Percentiles rank a stretch among this genome's conserved stretches.
These are phyloP conservation scores for Termitomyces titanicus DNA, from an alignment of 768 basidiomycete genomes.

Conservation along the genomic window DNA sequence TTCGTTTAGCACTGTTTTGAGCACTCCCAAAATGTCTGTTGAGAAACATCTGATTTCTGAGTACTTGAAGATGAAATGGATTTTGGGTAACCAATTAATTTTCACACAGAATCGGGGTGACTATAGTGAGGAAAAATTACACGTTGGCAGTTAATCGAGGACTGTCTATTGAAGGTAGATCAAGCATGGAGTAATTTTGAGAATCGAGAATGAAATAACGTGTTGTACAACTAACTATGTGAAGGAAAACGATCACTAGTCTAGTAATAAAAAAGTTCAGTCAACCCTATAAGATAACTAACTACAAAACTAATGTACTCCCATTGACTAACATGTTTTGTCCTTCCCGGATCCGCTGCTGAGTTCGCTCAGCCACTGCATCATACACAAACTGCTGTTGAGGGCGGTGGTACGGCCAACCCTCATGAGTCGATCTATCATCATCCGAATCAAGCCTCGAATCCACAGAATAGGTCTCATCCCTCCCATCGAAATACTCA, in stretches of 20 bases:
- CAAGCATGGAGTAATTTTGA: no score
- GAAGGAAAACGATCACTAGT: neutral
- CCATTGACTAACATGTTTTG: constrained; percentile 36
- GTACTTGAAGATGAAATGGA: no score
- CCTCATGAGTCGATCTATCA: constrained; percentile 21
- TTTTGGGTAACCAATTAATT: no score
- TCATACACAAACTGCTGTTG: constrained; percentile 83
- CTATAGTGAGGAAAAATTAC: no score
- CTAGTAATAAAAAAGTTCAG: neutral
- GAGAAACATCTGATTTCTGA: no score
- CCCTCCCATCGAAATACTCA: constrained; percentile 44
- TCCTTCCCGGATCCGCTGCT: constrained; percentile 51
- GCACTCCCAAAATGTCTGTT: no score
- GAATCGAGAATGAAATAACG: no score
- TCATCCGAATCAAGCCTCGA: constrained; percentile 48
- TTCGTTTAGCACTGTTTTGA: no score
- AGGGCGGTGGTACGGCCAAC: constrained; percentile 38
- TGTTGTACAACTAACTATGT: no score
- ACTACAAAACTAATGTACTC: constrained; percentile 35
- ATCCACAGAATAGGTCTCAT: constrained; percentile 30
- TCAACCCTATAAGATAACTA: neutral
- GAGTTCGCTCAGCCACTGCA: constrained; percentile 80
- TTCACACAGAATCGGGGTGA: no score
- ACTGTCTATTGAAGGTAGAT: no score
- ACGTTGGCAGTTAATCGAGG: no score